Evolutionary conservation across 2,329 filamentous ascomycete species (phyloP), one percentile per base, ranked within the genome.

Genomic region (Alternaria rosae): DNA sequence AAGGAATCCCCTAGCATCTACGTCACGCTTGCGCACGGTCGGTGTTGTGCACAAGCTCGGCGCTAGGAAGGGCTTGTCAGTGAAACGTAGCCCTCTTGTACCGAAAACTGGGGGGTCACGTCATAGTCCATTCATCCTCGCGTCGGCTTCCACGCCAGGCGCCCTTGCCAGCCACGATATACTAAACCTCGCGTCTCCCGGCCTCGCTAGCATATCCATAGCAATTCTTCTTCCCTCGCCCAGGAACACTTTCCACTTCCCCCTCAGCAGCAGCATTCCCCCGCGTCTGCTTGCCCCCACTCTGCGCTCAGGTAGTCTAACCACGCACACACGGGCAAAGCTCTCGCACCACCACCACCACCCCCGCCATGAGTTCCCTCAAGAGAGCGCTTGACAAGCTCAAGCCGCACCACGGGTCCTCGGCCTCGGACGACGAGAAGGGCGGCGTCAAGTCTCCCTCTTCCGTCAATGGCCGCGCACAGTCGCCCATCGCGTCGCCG

Each of bases 341-440:
- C 70, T 64, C 47, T 62, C 65, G 65, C 64, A 60, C 50, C 59
- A 64, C 54, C 62, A 38, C 55, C 44, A 62, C 59, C 32, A 45
- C 43, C 21, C 5, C 47, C 28, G 11, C 47, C 61, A 71, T 64
- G 70, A 70, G 74, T 65, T 80, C 81, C 55, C 79, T 84, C 67
- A 84, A 83, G 69, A 83, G 83, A 71, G 82, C 80, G 26, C 74
- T 81, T 54, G 76, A 72, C 52, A 81, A 80, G 73, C 75, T 84
- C 63, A 81, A 81, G 73, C 73, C 80, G 30, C 74, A 72, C 60
- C 54, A 67, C 52, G 74, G 76, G 61, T 74, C 74, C 9, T 65
- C 57, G n/a, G 43, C 70, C 43, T 79, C 76, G 7, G 78, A 79
- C 61, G 74, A 78, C 26, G 79, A 81, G 47, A 67, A 81, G 58